phyloP scores from a whole-genome alignment of 352 stramenopile genomes.

The Globisporangium nagaii region DNA sequence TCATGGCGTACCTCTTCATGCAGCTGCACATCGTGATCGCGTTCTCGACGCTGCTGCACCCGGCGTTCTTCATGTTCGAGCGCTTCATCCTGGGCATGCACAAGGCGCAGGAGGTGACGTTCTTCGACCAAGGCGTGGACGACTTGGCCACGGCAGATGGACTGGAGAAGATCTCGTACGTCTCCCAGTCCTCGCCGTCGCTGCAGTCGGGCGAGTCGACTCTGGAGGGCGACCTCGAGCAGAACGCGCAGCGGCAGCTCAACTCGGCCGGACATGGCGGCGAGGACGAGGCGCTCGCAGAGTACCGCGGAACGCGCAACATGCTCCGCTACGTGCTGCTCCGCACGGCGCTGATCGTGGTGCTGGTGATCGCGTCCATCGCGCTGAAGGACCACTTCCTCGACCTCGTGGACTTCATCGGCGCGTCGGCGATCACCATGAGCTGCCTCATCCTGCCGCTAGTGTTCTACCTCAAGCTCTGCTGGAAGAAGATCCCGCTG shows the following conservation, averaged over 20 bases:
- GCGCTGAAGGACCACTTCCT: conserved; percentile 13
- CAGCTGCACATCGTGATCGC: conserved; percentile 49
- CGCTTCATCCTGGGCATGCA: conserved; percentile 41
- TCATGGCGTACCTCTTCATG: conserved; percentile 46
- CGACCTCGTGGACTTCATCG: conserved; percentile 23
- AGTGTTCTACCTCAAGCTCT: conserved; percentile 25
- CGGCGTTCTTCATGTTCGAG: conserved; percentile 47
- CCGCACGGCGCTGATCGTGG: conserved; percentile 13
- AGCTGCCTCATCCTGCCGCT: conserved; percentile 29
- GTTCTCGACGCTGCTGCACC: conserved; percentile 37
- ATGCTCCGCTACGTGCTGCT: conserved; percentile 14
- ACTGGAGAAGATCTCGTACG: conserved; percentile 6
- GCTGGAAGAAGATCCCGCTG: conserved; percentile 18
- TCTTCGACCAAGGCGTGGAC: not conserved
- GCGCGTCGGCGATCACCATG: conserved; percentile 13
- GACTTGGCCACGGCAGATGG: not conserved
- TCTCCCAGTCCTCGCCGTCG: conserved; percentile 5
- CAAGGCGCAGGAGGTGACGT: conserved; percentile 2
- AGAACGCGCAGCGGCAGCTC: conserved; percentile 5
- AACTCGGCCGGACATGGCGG: not conserved
- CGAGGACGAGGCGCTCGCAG: conserved; percentile 1
- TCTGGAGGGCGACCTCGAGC: conserved; percentile 8
- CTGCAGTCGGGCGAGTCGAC: conserved; percentile 9
- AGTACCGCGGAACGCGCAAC: conserved; percentile 13
- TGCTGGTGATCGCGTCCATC: conserved; percentile 17